These are phyloP conservation scores for Pichia norvegensis DNA, from an alignment of 1,139 yeast genomes.

Conservation along the genomic window DNA sequence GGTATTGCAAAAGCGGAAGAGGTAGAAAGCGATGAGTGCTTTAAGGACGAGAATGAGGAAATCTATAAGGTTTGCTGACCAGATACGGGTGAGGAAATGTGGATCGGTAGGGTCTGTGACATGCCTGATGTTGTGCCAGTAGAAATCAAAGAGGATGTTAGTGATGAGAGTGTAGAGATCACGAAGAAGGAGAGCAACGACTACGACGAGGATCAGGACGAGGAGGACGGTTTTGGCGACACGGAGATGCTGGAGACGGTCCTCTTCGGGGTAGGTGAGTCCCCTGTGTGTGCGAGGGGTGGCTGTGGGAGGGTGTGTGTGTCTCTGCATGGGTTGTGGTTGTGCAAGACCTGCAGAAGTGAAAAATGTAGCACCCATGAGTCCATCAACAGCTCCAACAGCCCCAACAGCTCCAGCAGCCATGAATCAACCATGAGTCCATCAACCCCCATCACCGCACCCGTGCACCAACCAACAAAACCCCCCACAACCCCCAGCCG, in stretches of 20 bases:
- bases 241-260: slow-evolving; percentile 5
- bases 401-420: too few relatives aligned
- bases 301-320: not conserved
- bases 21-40: slow-evolving; percentile 10
- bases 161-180: slow-evolving; percentile 1
- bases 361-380: too few relatives aligned
- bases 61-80: slow-evolving; percentile 10
- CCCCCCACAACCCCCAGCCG: too few relatives aligned
- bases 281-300: slow-evolving; percentile 6
- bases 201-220: not conserved
- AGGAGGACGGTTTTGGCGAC: slow-evolving; percentile 7
- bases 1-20: slow-evolving; percentile 18
- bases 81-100: slow-evolving; percentile 3
- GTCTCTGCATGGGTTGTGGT: too few relatives aligned
- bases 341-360: too few relatives aligned
- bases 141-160: slow-evolving; percentile 7
- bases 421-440: too few relatives aligned
- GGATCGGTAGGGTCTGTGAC: slow-evolving; percentile 2
- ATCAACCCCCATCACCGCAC: too few relatives aligned
- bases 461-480: too few relatives aligned
- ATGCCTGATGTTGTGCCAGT: slow-evolving; percentile 8
- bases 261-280: slow-evolving; percentile 9
- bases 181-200: not conserved
- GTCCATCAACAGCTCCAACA: too few relatives aligned
- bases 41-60: slow-evolving; percentile 14